These are phyloP conservation scores for Fusarium incarnatum DNA, from an alignment of 2,329 filamentous ascomycete genomes.

Conservation along the genomic window DNA sequence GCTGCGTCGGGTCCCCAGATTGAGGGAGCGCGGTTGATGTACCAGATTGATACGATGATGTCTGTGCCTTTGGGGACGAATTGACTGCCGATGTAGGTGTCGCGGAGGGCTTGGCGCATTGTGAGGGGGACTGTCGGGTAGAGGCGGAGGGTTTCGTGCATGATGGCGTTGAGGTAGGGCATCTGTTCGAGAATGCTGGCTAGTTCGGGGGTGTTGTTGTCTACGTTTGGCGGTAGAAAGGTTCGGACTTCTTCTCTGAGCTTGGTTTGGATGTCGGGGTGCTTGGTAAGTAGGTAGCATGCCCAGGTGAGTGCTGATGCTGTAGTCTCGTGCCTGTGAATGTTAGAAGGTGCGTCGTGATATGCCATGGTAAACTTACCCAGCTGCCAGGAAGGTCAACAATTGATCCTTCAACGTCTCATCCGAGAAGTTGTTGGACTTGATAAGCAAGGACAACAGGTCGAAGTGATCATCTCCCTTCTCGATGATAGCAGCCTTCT, in stretches of 20 bases:
- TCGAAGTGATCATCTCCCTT: slow-evolving; percentile 65
- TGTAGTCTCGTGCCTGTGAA: slow-evolving; percentile 33
- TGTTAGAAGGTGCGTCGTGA: background rate
- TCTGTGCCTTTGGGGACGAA: slow-evolving; percentile 73
- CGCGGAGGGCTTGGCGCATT: slow-evolving; percentile 66
- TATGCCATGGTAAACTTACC: background rate
- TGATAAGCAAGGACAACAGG: slow-evolving; percentile 70
- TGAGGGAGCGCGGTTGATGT: slow-evolving; percentile 70
- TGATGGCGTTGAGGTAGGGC: slow-evolving; percentile 76
- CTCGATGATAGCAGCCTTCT: slow-evolving; percentile 59
- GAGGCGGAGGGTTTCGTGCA: slow-evolving; percentile 74
- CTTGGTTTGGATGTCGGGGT: slow-evolving; percentile 33
- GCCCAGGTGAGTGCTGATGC: slow-evolving; percentile 39
- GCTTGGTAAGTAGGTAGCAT: slow-evolving; percentile 34
- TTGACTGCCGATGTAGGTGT: slow-evolving; percentile 68
- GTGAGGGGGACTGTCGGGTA: slow-evolving; percentile 75
- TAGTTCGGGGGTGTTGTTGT: slow-evolving; percentile 50
- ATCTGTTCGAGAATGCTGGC: slow-evolving; percentile 69
- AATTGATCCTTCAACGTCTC: slow-evolving; percentile 65
- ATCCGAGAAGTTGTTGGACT: slow-evolving; percentile 64
- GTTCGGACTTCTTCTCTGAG: slow-evolving; percentile 30
- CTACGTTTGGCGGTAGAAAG: background rate
- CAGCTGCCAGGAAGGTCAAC: slow-evolving; percentile 63
- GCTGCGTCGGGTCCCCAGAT: slow-evolving; percentile 76
- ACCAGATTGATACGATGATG: slow-evolving; percentile 67